Percentiles rank a stretch among this genome's conserved stretches.
These are phyloP conservation scores for Suillus sp. DNA, from an alignment of 768 basidiomycete species.

Conservation along the genomic window DNA sequence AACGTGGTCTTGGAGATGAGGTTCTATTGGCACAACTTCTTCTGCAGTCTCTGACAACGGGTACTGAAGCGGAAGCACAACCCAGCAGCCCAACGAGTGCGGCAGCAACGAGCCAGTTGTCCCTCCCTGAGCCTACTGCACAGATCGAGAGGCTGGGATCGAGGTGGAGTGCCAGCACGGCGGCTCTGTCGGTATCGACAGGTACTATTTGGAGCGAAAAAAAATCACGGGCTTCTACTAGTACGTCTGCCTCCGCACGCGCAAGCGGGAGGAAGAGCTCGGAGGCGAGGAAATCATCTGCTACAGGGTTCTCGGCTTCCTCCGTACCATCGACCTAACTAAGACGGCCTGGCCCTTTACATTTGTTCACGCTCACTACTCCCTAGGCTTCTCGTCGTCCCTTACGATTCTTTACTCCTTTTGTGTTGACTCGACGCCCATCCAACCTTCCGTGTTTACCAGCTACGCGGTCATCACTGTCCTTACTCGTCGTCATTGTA, in stretches of 20 bases:
- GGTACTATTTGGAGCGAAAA: neutral
- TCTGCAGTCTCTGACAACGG: slow-evolving; percentile 30
- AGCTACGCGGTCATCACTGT: slow-evolving; percentile 1
- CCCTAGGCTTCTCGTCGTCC: neutral
- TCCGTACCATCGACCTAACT: neutral
- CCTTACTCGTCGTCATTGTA: slow-evolving; percentile 8
- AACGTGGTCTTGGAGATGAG: slow-evolving; percentile 30
- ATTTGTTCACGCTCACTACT: neutral
- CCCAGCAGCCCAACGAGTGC: neutral
- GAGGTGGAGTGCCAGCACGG: slow-evolving; percentile 36
- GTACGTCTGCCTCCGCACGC: neutral
- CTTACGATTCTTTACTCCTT: slow-evolving; percentile 5
- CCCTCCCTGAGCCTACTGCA: slow-evolving; percentile 18
- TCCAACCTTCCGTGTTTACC: neutral
- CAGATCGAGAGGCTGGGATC: slow-evolving; percentile 25
- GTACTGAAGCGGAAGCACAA: slow-evolving; percentile 7
- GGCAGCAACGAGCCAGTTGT: slow-evolving; percentile 14
- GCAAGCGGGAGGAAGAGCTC: neutral
- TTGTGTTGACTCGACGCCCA: neutral
- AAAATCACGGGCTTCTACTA: neutral
- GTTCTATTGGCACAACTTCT: slow-evolving; percentile 33
- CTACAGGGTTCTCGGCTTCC: neutral
- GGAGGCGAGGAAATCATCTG: slow-evolving; percentile 2
- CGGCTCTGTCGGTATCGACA: slow-evolving; percentile 24
- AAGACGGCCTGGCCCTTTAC: neutral